Evolutionary conservation across 1,284 basidiomycete genomes (phyloP).

Genomic region (Puccinia coronata): DNA sequence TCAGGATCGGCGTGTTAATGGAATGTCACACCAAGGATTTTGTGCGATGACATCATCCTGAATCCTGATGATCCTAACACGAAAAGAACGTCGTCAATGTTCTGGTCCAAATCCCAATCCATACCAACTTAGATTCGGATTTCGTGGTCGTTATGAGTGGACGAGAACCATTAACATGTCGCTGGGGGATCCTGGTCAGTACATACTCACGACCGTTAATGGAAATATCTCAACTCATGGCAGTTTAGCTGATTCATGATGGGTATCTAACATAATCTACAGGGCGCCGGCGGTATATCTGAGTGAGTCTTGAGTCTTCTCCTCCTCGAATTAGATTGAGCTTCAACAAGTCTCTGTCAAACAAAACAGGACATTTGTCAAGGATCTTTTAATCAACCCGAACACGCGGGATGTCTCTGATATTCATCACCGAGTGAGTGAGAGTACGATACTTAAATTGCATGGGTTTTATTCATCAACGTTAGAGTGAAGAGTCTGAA

Average conservation of each 20-base stretch:
- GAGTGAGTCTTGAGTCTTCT: constrained; percentile 15
- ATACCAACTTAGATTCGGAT: background rate
- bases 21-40: too few relatives aligned
- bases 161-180: background rate
- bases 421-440: constrained; percentile 67
- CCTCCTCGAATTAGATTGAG: too few relatives aligned
- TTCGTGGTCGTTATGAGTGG: background rate
- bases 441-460: too few relatives aligned
- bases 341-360: too few relatives aligned
- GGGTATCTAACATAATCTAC: background rate
- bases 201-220: too few relatives aligned
- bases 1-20: too few relatives aligned
- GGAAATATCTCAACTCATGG: too few relatives aligned
- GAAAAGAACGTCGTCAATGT: too few relatives aligned
- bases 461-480: background rate
- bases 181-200: constrained; percentile 39
- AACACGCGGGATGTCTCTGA: constrained; percentile 68
- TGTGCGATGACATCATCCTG: too few relatives aligned
- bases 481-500: background rate
- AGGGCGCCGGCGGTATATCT: constrained; percentile 16
- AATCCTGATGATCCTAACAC: too few relatives aligned
- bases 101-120: too few relatives aligned
- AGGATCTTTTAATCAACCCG: constrained; percentile 59
- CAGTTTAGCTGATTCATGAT: too few relatives aligned
- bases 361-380: constrained; percentile 56